These are phyloP conservation scores for Solanum ossicruentum DNA, from an alignment of 257 asterid species.

Conservation along the genomic window DNA sequence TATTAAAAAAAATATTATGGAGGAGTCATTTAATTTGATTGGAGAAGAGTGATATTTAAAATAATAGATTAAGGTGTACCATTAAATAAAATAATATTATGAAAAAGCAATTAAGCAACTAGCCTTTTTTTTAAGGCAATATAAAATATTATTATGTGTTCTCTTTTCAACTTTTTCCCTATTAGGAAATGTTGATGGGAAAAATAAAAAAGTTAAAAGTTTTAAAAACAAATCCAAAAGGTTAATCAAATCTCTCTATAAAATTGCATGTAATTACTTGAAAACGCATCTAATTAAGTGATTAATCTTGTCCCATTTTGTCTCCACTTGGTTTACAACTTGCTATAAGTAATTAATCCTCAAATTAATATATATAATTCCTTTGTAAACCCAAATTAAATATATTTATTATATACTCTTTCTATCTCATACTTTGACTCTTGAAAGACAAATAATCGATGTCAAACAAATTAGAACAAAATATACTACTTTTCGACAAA, in stretches of 20 bases:
- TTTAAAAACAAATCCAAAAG: not conserved
- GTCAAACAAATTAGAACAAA: not conserved
- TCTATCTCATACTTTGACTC: not conserved
- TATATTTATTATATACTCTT: not conserved
- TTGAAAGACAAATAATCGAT: too few relatives aligned
- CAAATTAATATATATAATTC: not conserved
- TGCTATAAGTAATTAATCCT: not conserved
- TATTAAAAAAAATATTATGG: not conserved
- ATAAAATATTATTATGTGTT: constrained; percentile 5
- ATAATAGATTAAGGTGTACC: not conserved
- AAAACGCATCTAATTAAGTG: constrained; percentile 6
- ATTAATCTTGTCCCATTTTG: constrained; percentile 16
- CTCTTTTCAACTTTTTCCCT: constrained; percentile 10
- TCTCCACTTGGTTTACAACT: constrained; percentile 15
- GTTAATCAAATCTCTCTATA: not conserved
- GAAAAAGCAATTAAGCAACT: constrained; percentile 6
- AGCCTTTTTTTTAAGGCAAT: not conserved
- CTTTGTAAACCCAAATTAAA: not conserved
- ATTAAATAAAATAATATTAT: not conserved
- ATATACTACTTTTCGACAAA: not conserved
- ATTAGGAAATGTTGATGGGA: constrained; percentile 17
- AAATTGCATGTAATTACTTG: not conserved
- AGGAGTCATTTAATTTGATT: not conserved
- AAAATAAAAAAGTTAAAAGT: not conserved
- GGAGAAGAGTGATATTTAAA: not conserved